Evolutionary conservation across 1,284 basidiomycete species (phyloP), one percentile per base, ranked within the genome.

Genomic region (Trichosporon asahii): DNA sequence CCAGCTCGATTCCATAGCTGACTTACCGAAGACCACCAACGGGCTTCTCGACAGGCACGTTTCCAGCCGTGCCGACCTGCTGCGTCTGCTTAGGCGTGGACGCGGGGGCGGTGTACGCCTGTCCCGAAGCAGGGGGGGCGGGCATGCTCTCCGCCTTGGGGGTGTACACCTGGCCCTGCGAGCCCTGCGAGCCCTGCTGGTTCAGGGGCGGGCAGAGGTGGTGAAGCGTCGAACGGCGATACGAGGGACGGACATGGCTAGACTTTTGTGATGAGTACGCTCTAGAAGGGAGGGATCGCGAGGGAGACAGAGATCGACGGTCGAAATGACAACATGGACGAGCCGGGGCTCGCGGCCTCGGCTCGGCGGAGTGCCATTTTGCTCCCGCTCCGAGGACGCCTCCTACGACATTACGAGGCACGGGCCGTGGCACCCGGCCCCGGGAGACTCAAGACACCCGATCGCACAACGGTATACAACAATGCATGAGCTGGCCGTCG

Each of bases 1-100:
- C n/a, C n/a, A n/a, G n/a, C n/a, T n/a, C n/a, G n/a, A n/a, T n/a
- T n/a, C 21, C 23, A 70, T 40, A 37, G 33, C 9, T 44, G 37
- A 72, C 78, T 72, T 63, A 81, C 80, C 80, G 89, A 83, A 94
- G 90, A 66, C 91, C 92, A 66, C 93, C 93, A 74, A 94, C 86
- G 12, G 92, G 92, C 84, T 89, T 75, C 67, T 74, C 69, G 21
- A 77, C 91, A 85, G 89, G 91, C 71, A 88, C 88, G 33, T 60
- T 85, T 40, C 87, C 86, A 33, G 88, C 83, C 1, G 86, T 85
- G 25, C 89, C 89, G 65, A 89, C 78, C 72, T 88, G 84, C 33
- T 85, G 66, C 33, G n/a, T 35, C 66, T 49, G 33, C 46, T 37
- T 25, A 21, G 49, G 37, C 37, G 4, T 25, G 55, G 11, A 11